These are phyloP conservation scores for Salix udensis DNA, from an alignment of 345 rosid genomes.

Conservation along the genomic window DNA sequence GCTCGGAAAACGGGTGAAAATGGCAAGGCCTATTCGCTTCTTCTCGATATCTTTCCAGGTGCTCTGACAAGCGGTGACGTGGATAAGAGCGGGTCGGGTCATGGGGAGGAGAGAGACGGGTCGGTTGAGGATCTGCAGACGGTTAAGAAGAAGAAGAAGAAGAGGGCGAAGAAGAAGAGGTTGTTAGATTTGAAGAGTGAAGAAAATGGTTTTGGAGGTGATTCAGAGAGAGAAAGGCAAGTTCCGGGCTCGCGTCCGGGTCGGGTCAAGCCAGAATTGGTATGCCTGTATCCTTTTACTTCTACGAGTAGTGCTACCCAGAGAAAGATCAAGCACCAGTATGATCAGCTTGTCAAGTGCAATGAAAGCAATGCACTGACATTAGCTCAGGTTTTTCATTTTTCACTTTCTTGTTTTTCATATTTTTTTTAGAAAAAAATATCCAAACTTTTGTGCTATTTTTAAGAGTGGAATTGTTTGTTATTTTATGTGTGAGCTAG, in stretches of 20 bases:
- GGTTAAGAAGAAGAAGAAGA: slow-evolving; percentile 33
- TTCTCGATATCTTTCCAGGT: slow-evolving; percentile 48
- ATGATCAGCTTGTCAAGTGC: slow-evolving; percentile 71
- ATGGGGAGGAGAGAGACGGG: slow-evolving; percentile 17
- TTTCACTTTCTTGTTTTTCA: not conserved
- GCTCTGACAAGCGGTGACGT: not conserved
- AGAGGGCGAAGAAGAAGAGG: slow-evolving; percentile 52
- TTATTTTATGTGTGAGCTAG: not conserved
- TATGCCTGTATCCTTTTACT: slow-evolving; percentile 76
- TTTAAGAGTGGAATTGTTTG: not conserved
- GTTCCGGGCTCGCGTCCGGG: slow-evolving; percentile 31
- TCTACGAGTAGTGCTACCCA: slow-evolving; percentile 82
- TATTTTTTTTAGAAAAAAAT: not conserved
- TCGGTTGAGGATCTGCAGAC: slow-evolving; percentile 2
- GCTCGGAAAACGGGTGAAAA: slow-evolving; percentile 24
- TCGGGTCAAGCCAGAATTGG: slow-evolving; percentile 51
- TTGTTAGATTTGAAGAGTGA: slow-evolving; percentile 29
- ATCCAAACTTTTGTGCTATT: not conserved
- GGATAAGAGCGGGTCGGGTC: slow-evolving; percentile 16
- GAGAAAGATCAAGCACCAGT: slow-evolving; percentile 90
- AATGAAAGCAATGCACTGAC: slow-evolving; percentile 66
- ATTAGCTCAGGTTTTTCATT: slow-evolving; percentile 57
- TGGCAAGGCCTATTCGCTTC: slow-evolving; percentile 42
- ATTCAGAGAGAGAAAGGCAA: slow-evolving; percentile 14
- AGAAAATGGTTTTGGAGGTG: slow-evolving; percentile 32